phyloP scores from a whole-genome alignment of 225 moss, liverwort and hornwort genomes.

The Lunularia cruciata region DNA sequence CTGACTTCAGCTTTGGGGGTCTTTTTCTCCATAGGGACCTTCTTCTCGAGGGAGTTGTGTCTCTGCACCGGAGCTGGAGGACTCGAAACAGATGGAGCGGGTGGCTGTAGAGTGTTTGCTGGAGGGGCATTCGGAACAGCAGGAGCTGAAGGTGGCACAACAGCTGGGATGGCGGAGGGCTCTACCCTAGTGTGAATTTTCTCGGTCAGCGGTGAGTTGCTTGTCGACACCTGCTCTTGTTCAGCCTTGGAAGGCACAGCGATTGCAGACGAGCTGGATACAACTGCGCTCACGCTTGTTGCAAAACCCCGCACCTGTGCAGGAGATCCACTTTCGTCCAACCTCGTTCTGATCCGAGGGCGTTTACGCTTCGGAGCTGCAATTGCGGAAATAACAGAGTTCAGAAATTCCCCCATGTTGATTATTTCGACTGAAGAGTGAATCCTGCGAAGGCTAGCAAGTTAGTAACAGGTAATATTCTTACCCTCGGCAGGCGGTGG shows the following conservation, averaged over 20 bases:
- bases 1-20: conserved; percentile 36
- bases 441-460: neutral
- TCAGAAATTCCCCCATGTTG: no score
- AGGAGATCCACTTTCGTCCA: conserved; percentile 34
- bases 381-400: neutral
- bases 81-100: conserved; percentile 22
- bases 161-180: conserved; percentile 14
- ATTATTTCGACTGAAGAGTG: neutral
- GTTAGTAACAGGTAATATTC: neutral
- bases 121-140: conserved; percentile 5
- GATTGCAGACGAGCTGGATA: conserved; percentile 21
- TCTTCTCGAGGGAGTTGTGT: conserved; percentile 48
- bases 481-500: conserved; percentile 65
- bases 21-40: conserved; percentile 45
- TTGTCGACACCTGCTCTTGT: conserved; percentile 31
- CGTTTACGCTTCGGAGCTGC: conserved; percentile 70
- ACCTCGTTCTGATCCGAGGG: conserved; percentile 50
- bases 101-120: conserved; percentile 7
- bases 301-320: conserved; percentile 32
- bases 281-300: conserved; percentile 18
- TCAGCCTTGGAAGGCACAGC: conserved; percentile 27
- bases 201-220: conserved; percentile 34
- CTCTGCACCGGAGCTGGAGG: conserved; percentile 24
- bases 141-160: conserved; percentile 6
- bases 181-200: conserved; percentile 48